phyloP scores from a whole-genome alignment of 1,284 basidiomycete genomes.

The Salmacisia buchloeana region DNA sequence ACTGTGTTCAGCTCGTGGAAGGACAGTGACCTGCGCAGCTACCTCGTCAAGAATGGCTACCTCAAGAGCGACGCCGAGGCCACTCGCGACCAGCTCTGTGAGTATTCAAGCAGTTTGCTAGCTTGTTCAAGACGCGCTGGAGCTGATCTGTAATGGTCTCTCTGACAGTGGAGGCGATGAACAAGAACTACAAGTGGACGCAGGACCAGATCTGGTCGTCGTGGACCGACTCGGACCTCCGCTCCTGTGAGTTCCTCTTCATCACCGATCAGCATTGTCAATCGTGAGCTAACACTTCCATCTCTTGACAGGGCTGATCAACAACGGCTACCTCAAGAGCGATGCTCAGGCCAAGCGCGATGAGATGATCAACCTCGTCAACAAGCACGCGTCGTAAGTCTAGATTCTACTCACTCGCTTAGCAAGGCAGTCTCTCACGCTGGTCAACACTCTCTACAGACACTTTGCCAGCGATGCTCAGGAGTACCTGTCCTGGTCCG shows the following conservation, averaged over 20 bases:
- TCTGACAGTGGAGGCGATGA: constrained; percentile 24
- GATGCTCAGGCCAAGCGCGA: constrained; percentile 38
- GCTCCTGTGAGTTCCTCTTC: constrained; percentile 2
- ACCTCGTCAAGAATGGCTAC: constrained; percentile 36
- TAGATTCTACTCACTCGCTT: no score
- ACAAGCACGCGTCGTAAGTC: constrained; percentile 6
- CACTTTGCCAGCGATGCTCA: constrained; percentile 24
- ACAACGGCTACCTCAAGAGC: constrained; percentile 35
- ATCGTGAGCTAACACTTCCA: neutral
- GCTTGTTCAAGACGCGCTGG: no score
- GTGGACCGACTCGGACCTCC: constrained; percentile 36
- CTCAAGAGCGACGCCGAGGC: constrained; percentile 39
- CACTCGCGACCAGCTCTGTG: constrained; percentile 32
- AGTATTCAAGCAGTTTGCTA: neutral
- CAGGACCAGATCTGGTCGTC: constrained; percentile 29
- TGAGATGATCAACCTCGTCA: constrained; percentile 33
- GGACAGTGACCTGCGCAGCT: constrained; percentile 38
- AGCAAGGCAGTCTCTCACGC: no score
- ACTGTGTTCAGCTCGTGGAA: constrained; percentile 43
- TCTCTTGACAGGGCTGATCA: constrained; percentile 29
- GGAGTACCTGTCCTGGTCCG: constrained; percentile 44
- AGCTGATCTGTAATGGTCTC: no score
- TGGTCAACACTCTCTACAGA: no score
- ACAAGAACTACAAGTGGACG: constrained; percentile 33
- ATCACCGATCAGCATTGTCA: neutral